Evolutionary conservation across 2,329 filamentous ascomycete species (phyloP), one percentile per base, ranked within the genome.

Genomic region (Ustulina deusta): DNA sequence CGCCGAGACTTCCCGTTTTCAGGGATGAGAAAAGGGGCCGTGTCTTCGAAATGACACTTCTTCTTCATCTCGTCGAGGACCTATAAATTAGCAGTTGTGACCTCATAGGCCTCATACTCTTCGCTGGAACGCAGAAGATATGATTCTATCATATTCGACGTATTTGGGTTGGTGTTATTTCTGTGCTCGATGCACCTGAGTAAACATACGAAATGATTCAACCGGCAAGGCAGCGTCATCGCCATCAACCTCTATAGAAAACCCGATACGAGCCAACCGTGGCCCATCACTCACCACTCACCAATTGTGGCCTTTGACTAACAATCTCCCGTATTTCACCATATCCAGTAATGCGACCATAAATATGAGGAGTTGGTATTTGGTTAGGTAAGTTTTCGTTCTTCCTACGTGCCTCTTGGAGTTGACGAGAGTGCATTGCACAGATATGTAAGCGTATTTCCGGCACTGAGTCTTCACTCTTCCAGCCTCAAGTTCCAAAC

Each of bases 11-110:
- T 56, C 32, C 55, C 49, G n/a, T 44, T 59, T 27, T 6, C 27
- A 29, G 27, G 42, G 3, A 25, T 20, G 59, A 58, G 48, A 34
- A 55, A 66, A 59, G 46, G 54, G 64, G 64, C 27, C 2, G 52
- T 57, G 20, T 48, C 52, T 36, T 57, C 27, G 1, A 63, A 40
- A 42, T 29, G n/a, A 17, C 32, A 10, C n/a, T 48, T 32, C 10
- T 17, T 55, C 15, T 20, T n/a, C 11, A 54, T 17, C 34, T 11
- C 25, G 17, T 48, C 29, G 1, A 34, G 38, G 52, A 42, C 11
- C 7, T 46, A 20, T 40, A 32, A 7, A 62, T 36, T 27, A 13
- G 40, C 13, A 29, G 20, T 52, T 6, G 36, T 55, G 4, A 40
- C 22, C 40, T 56, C 20, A 6, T 10, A n/a, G 20, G 22, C 27